These are phyloP conservation scores for Ophiostoma himal-ulmi DNA, from an alignment of 2,329 filamentous ascomycete species.

Conservation along the genomic window DNA sequence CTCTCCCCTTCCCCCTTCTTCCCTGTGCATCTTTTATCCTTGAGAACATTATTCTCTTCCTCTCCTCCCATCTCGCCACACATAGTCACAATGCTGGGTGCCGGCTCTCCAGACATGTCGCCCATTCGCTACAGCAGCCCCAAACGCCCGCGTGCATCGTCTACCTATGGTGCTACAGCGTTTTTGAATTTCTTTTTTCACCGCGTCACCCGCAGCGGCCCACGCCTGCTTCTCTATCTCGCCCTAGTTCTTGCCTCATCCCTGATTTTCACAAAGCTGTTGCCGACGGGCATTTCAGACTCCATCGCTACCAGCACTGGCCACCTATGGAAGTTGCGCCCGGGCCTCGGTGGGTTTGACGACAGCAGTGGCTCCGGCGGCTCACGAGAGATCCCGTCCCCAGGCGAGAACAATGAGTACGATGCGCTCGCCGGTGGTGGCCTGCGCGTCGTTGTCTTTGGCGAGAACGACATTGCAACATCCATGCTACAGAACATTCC, in stretches of 20 bases:
- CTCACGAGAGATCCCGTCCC: not conserved
- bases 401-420: constrained; percentile 20
- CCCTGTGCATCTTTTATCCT: not conserved
- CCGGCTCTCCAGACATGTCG: constrained; percentile 10
- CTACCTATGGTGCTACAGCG: constrained; percentile 13
- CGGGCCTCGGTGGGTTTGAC: constrained; percentile 7
- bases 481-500: constrained; percentile 24
- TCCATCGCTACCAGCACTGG: constrained; percentile 25
- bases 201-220: constrained; percentile 30
- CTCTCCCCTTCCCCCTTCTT: not conserved
- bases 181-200: constrained; percentile 31
- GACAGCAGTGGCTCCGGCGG: not conserved
- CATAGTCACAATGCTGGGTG: not conserved
- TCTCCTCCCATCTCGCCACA: not conserved
- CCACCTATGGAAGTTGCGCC: constrained; percentile 25
- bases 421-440: constrained; percentile 29
- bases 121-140: constrained; percentile 5
- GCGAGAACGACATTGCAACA: constrained; percentile 43
- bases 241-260: constrained; percentile 26
- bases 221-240: constrained; percentile 30
- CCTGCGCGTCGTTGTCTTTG: constrained; percentile 48
- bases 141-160: not conserved
- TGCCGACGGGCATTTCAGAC: constrained; percentile 27
- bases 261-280: constrained; percentile 27
- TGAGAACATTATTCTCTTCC: not conserved